Base-by-base conservation (phyloP, 768 basidiomycete species). In the Panaeolus cyanescens region DNA sequence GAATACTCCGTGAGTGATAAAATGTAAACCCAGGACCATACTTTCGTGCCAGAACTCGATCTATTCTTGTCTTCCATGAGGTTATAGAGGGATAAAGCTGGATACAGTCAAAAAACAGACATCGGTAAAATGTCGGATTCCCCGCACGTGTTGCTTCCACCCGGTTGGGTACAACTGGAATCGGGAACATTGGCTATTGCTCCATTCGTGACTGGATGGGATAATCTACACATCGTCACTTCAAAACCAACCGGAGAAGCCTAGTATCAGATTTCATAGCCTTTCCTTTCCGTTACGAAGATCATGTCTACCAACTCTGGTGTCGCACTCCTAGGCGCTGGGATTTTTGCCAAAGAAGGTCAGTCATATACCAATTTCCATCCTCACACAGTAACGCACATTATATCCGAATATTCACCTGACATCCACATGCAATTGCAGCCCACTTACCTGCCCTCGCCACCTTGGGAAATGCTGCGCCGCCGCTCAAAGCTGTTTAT, bases 371-470 rank as follows among this genome's bases (percentile, higher is more conserved):
- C 68, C 54, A 58, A 15, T n/a, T 40, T 58, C 19, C 17, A 40
- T 32, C 19, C 36, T 54, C 36, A 17, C 28, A 45, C 28, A 33
- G 30, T 39, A 32, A 58, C 62, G 34, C 56, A 55, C 31, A 37
- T 45, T 50, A 61, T 58, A 36, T 66, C 68, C 69, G 71, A 72
- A 61, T 59, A 64, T 71, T 72, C 57, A 71, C 68, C 67, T 53
- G 62, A 34, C 39, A 54, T 59, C 34, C 36, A 65, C 42, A 65
- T 74, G 56, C 32, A 59, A 50, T 28, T 50, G 61, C 58, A 87
- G 91, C 92, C 28, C 90, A 96, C 73, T 79, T 95, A n/a, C 93
- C 93, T 34, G 87, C 89, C 17, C 80, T 95, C 55, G 81, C 80
- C 22, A 71, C 74, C 1, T 79, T 91, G 55, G 83, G 82, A 9